Percentiles rank a stretch among this genome's conserved stretches.
Evolutionary conservation across 176 grass and related monocot species (phyloP).

Genomic region (Oryza officinalis): DNA sequence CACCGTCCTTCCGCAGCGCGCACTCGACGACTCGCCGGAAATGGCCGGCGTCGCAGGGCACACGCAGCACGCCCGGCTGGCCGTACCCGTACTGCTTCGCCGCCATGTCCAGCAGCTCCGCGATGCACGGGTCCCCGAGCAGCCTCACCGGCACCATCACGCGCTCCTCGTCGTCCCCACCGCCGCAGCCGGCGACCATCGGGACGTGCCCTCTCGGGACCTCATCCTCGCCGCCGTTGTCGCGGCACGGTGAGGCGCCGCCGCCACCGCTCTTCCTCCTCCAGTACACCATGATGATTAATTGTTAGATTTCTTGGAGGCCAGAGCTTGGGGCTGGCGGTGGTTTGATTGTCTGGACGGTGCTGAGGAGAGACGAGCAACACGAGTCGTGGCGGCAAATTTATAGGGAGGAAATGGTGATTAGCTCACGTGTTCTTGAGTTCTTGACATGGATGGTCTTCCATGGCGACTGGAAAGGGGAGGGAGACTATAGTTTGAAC

Average conservation of each 20-base stretch:
- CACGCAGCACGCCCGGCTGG: constrained; percentile 62
- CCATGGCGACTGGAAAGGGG: too few species aligned
- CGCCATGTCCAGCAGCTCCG: constrained; percentile 59
- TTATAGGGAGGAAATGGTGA: too few species aligned
- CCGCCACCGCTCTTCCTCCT: constrained; percentile 18
- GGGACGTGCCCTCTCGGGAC: constrained; percentile 45
- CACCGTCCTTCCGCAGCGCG: constrained; percentile 14
- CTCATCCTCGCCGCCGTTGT: background rate
- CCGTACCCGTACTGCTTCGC: constrained; percentile 48
- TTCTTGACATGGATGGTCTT: too few species aligned
- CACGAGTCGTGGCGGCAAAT: too few species aligned
- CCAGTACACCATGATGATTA: constrained; percentile 33
- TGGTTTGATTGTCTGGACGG: too few species aligned
- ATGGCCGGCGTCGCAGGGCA: constrained; percentile 48
- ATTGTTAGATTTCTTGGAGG: too few species aligned
- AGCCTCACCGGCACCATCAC: constrained; percentile 61
- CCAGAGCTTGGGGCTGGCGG: too few species aligned
- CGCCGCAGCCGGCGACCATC: constrained; percentile 32
- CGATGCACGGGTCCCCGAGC: constrained; percentile 47
- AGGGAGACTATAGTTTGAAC: too few species aligned
- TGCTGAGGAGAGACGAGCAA: too few species aligned
- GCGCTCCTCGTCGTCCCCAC: constrained; percentile 29
- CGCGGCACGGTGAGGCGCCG: background rate
- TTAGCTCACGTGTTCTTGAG: too few species aligned
- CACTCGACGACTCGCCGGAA: constrained; percentile 40